Conservation (phyloP, 768 basidiomycete species). For the Paxillus ammoniavirescens region DNA sequence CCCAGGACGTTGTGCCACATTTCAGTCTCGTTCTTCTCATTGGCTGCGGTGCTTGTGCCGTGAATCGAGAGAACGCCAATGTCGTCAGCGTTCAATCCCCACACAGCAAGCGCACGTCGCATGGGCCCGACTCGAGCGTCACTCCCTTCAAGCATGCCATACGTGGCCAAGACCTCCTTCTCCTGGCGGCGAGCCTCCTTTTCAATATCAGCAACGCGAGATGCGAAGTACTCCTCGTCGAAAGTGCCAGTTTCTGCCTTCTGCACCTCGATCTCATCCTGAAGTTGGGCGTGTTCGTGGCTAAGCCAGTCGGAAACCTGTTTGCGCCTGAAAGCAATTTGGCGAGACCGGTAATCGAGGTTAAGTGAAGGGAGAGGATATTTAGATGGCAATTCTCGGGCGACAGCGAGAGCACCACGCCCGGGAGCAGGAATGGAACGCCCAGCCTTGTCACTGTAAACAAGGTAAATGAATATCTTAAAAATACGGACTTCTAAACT, state of each 20-base stretch:
- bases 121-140: conserved; percentile 88
- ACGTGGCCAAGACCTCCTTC: conserved; percentile 87
- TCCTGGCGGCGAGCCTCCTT: conserved; percentile 90
- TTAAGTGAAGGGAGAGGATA: conserved; percentile 80
- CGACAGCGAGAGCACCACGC: conserved; percentile 86
- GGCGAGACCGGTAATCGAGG: conserved; percentile 86
- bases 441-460: conserved; percentile 90
- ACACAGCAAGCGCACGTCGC: conserved; percentile 93
- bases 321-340: conserved; percentile 90
- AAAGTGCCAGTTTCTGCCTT: conserved; percentile 50
- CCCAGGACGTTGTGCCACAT: conserved; percentile 96
- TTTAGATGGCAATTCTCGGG: conserved; percentile 79
- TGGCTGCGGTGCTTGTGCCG: conserved; percentile 84
- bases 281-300: conserved; percentile 84
- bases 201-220: conserved; percentile 82
- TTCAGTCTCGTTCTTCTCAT: conserved; percentile 96
- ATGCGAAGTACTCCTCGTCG: conserved; percentile 69
- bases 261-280: conserved; percentile 68
- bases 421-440: conserved; percentile 98
- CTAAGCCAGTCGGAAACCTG: conserved; percentile 95
- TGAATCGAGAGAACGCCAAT: conserved; percentile 89
- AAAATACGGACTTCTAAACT: conserved; percentile 29
- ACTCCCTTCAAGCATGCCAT: conserved; percentile 90
- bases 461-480: conserved; percentile 3
- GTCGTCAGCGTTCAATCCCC: conserved; percentile 93